Percentiles rank a stretch among this genome's conserved stretches.
Evolutionary conservation across 2,329 filamentous ascomycete genomes (phyloP).

Genomic region (Diaporthe humulicola): DNA sequence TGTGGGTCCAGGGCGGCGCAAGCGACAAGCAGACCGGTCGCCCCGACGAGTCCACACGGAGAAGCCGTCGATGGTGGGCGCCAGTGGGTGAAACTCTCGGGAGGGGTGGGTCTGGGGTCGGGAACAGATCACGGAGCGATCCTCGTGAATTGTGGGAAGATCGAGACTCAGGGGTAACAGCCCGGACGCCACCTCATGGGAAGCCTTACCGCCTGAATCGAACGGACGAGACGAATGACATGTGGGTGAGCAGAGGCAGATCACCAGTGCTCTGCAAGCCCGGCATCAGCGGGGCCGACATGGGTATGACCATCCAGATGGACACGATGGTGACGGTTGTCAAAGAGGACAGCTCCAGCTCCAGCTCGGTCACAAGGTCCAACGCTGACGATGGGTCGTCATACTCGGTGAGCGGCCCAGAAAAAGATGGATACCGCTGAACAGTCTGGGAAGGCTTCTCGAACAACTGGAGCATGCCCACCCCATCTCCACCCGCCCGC

Average conservation of each 20-base stretch:
- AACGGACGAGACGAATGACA: constrained; percentile 12
- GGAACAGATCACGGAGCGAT: constrained; percentile 12
- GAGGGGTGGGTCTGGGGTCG: constrained; percentile 30
- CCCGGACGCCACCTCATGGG: constrained; percentile 16
- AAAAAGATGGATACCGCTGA: background rate
- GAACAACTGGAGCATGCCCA: constrained; percentile 21
- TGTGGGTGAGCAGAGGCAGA: background rate
- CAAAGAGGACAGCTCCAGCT: constrained; percentile 36
- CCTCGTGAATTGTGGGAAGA: constrained; percentile 24
- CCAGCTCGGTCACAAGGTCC: constrained; percentile 2
- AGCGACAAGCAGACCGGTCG: constrained; percentile 27
- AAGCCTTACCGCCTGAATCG: constrained; percentile 29
- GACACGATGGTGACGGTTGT: constrained; percentile 48
- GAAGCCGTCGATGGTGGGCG: constrained; percentile 35
- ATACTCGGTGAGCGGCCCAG: constrained; percentile 26
- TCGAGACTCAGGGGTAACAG: constrained; percentile 22
- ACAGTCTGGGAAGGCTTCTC: constrained; percentile 25
- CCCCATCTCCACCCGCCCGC: background rate
- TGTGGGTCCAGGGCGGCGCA: constrained; percentile 49
- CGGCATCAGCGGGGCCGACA: background rate
- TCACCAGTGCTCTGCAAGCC: background rate
- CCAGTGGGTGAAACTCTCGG: constrained; percentile 15
- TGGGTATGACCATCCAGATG: constrained; percentile 47
- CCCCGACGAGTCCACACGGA: constrained; percentile 27
- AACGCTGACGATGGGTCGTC: constrained; percentile 8